Percentiles rank a stretch among this genome's conserved stretches.
Evolutionary conservation across 1,284 basidiomycete genomes (phyloP).

Genomic region (Nidula niveotomentosa): DNA sequence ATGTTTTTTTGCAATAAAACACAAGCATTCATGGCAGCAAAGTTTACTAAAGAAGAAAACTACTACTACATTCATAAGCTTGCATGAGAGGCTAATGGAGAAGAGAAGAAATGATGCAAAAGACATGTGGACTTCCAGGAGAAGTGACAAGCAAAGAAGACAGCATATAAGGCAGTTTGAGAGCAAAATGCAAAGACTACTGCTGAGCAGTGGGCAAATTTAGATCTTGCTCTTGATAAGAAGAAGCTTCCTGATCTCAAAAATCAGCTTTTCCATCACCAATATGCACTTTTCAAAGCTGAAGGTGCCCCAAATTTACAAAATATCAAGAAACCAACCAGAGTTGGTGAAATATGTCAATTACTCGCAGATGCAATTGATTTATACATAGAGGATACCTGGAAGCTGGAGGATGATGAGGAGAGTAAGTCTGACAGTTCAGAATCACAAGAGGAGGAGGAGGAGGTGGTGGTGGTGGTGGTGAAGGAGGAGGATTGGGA

Average conservation of each 20-base stretch:
- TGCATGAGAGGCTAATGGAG: neutral
- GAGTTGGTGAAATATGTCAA: neutral
- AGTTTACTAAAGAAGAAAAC: neutral
- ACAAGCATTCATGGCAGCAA: neutral
- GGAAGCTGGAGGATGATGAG: neutral
- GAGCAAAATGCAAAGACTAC: neutral
- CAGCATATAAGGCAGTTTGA: neutral
- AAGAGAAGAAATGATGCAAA: neutral
- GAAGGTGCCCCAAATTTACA: neutral
- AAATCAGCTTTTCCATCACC: neutral
- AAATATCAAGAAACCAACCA: neutral
- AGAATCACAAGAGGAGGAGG: neutral
- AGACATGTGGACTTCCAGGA: neutral
- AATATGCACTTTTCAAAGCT: neutral
- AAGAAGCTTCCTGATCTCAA: neutral
- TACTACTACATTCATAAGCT: neutral
- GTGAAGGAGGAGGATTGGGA: too few relatives aligned
- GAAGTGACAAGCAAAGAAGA: neutral
- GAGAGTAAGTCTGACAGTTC: neutral
- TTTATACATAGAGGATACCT: neutral
- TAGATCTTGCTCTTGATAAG: neutral
- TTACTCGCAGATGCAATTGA: neutral
- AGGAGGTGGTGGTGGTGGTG: too few relatives aligned
- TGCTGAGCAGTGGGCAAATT: neutral
- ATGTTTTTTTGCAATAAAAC: neutral